phyloP scores from a whole-genome alignment of 352 stramenopile species.

The Blastocystis sp. region DNA sequence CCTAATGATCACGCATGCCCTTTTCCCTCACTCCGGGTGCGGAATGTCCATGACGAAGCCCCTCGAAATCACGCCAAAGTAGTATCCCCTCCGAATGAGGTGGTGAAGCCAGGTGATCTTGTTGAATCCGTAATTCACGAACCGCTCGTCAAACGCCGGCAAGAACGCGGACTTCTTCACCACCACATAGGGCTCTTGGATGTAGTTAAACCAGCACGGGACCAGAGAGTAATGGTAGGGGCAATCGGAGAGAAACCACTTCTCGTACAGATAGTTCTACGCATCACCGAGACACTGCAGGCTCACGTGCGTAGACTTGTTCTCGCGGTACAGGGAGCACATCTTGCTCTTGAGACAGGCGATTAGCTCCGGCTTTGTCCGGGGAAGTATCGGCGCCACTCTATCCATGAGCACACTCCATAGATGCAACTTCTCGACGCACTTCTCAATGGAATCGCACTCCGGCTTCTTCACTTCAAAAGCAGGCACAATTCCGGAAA shows the following conservation, averaged over 20 bases:
- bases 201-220: constrained; percentile 42
- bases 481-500: constrained; percentile 9
- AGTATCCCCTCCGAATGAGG: constrained; percentile 30
- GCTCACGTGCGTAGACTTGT: constrained; percentile 14
- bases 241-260: constrained; percentile 42
- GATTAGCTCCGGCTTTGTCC: constrained; percentile 32
- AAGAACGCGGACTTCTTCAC: constrained; percentile 20
- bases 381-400: not conserved
- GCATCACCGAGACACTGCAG: not conserved
- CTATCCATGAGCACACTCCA: not conserved
- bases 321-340: constrained; percentile 42
- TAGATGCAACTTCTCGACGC: not conserved
- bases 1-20: not conserved
- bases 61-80: constrained; percentile 35
- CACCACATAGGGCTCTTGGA: constrained; percentile 49
- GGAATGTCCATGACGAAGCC: constrained; percentile 58
- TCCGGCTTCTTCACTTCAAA: constrained; percentile 25
- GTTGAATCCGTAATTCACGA: constrained; percentile 55
- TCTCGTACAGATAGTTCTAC: constrained; percentile 41
- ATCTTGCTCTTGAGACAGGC: constrained; percentile 9
- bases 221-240: constrained; percentile 18
- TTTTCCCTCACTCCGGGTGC: constrained; percentile 13
- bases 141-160: constrained; percentile 51
- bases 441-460: not conserved
- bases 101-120: constrained; percentile 55